Percentiles rank a stretch among this genome's conserved stretches.
phyloP scores from a whole-genome alignment of 345 rosid genomes.

The Arabis hirsuta region DNA sequence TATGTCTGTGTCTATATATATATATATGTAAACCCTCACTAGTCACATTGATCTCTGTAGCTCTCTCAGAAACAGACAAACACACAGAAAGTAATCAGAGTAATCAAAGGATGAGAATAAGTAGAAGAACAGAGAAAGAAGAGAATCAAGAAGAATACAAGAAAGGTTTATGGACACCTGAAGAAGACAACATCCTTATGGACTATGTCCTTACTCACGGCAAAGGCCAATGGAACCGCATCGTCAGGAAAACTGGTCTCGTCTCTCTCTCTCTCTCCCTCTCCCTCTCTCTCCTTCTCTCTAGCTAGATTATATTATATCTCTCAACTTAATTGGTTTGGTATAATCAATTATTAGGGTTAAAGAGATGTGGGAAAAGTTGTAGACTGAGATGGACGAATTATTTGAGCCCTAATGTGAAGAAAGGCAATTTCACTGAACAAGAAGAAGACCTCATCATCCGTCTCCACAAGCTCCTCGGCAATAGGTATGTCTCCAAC shows the following conservation, averaged over 20 bases:
- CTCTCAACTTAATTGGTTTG: background rate
- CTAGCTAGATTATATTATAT: background rate
- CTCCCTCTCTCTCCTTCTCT: background rate
- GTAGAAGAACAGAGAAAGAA: slow-evolving; percentile 20
- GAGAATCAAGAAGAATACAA: slow-evolving; percentile 40
- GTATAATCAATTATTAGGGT: slow-evolving; percentile 37
- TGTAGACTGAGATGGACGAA: slow-evolving; percentile 66
- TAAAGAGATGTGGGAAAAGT: slow-evolving; percentile 65
- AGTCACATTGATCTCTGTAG: background rate
- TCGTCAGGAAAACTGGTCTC: slow-evolving; percentile 53
- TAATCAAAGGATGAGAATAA: slow-evolving; percentile 32
- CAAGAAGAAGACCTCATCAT: slow-evolving; percentile 59
- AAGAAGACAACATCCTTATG: slow-evolving; percentile 56
- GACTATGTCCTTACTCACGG: slow-evolving; percentile 55
- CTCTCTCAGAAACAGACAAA: slow-evolving; percentile 5
- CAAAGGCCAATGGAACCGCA: slow-evolving; percentile 59
- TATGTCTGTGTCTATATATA: background rate
- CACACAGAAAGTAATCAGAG: background rate
- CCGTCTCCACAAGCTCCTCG: slow-evolving; percentile 61
- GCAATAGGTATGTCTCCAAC: slow-evolving; percentile 49
- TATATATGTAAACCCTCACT: background rate
- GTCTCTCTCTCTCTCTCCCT: slow-evolving; percentile 3
- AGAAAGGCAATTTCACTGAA: slow-evolving; percentile 49
- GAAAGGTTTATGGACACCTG: slow-evolving; percentile 61
- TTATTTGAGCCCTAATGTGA: slow-evolving; percentile 55